Conservation (phyloP, 1,139 yeast species). For the Pneumocystis murina region DNA sequence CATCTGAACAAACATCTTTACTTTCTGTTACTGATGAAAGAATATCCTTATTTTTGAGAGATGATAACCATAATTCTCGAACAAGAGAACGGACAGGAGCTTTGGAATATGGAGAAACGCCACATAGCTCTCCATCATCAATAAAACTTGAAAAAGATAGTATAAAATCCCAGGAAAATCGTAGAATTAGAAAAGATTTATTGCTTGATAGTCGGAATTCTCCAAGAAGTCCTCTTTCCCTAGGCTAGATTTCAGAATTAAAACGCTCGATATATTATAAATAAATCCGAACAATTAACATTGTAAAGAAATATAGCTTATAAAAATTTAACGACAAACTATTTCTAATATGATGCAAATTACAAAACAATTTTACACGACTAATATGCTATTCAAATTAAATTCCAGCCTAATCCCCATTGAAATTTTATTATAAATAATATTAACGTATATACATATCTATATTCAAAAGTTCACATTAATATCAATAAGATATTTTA, state of each 20-base stretch:
- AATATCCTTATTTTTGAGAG: slow-evolving; percentile 45
- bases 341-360: background rate
- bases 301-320: background rate
- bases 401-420: background rate
- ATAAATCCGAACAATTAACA: background rate
- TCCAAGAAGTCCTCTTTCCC: background rate
- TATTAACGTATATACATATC: background rate
- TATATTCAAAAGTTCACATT: background rate
- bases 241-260: background rate
- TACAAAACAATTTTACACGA: background rate
- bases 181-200: background rate
- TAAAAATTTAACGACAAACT: background rate
- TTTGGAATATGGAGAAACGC: background rate
- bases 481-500: background rate
- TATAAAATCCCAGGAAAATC: background rate
- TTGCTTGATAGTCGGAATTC: background rate
- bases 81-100: background rate
- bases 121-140: background rate
- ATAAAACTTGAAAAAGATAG: background rate
- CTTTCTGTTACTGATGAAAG: slow-evolving; percentile 52
- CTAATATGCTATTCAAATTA: background rate
- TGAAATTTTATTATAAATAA: background rate
- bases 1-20: slow-evolving; percentile 42
- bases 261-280: background rate
- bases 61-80: slow-evolving; percentile 26